phyloP scores from a whole-genome alignment of 1,284 basidiomycete genomes.

The Cryptococcus jaspeensis region DNA sequence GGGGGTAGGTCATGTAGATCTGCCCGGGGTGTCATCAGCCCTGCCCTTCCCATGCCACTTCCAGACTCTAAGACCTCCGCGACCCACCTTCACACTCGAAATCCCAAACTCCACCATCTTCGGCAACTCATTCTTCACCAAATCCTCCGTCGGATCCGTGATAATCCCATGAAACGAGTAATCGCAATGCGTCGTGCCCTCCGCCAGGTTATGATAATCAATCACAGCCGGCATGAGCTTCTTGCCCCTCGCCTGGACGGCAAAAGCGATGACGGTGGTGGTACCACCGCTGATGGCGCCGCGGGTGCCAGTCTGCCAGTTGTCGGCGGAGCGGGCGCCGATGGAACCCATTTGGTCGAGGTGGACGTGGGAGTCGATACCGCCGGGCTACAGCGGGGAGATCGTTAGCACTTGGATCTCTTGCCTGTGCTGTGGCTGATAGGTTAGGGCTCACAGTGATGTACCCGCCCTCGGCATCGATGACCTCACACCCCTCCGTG shows the following conservation, averaged over 20 bases:
- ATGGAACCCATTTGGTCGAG: slow-evolving; percentile 6
- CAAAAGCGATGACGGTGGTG: slow-evolving; percentile 21
- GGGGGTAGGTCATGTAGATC: slow-evolving; percentile 24
- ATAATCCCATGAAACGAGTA: slow-evolving; percentile 22
- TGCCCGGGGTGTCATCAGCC: too few relatives aligned
- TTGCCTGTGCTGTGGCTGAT: too few relatives aligned
- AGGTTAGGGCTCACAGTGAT: background rate
- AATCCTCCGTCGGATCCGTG: slow-evolving; percentile 3
- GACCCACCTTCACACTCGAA: slow-evolving; percentile 15
- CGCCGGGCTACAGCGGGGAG: slow-evolving; percentile 3
- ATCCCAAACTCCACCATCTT: slow-evolving; percentile 15
- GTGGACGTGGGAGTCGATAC: slow-evolving; percentile 15
- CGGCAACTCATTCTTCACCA: too few relatives aligned
- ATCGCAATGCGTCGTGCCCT: slow-evolving; percentile 14
- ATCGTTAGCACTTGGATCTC: too few relatives aligned
- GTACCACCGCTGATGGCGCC: slow-evolving; percentile 21
- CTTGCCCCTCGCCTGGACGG: slow-evolving; percentile 8
- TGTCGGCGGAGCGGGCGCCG: slow-evolving; percentile 12
- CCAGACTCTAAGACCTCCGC: background rate
- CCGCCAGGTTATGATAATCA: slow-evolving; percentile 10
- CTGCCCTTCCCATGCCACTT: too few relatives aligned
- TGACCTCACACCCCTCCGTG: slow-evolving; percentile 5
- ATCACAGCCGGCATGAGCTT: slow-evolving; percentile 15
- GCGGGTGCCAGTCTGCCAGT: slow-evolving; percentile 16
- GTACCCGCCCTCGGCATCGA: slow-evolving; percentile 14